phyloP scores from a whole-genome alignment of 2,329 filamentous ascomycete genomes.

The Metarhizium brunneum region DNA sequence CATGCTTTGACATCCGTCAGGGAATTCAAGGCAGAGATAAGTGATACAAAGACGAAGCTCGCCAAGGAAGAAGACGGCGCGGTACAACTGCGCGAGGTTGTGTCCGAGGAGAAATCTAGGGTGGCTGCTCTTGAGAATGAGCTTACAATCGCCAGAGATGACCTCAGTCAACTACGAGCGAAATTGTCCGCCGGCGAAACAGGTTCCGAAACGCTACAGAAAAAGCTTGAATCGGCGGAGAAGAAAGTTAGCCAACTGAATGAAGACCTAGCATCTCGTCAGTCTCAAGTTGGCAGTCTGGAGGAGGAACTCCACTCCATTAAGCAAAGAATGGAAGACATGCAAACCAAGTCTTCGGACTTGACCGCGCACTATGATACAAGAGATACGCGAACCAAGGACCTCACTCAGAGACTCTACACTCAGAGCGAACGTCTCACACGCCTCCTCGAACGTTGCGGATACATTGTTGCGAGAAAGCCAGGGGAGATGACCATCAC shows the following conservation, averaged over 20 bases:
- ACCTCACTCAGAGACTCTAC: constrained; percentile 76
- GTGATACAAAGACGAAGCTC: constrained; percentile 41
- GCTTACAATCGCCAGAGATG: constrained; percentile 54
- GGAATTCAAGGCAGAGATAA: constrained; percentile 49
- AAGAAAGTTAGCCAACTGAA: constrained; percentile 56
- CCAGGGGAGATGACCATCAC: constrained; percentile 66
- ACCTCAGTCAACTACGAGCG: constrained; percentile 57
- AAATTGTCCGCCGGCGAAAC: constrained; percentile 77
- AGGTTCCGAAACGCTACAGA: constrained; percentile 69
- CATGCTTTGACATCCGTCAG: constrained; percentile 44
- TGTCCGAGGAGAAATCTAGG: constrained; percentile 45
- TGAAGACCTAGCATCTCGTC: constrained; percentile 63
- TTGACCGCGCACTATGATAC: constrained; percentile 53
- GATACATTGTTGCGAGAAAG: constrained; percentile 71
- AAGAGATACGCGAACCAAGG: constrained; percentile 65
- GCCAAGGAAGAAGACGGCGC: constrained; percentile 41
- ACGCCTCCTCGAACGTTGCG: constrained; percentile 75
- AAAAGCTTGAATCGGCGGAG: constrained; percentile 68
- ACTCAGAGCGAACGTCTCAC: constrained; percentile 76
- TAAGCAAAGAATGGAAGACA: constrained; percentile 52
- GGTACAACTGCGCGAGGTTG: constrained; percentile 42
- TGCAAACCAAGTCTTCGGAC: constrained; percentile 41
- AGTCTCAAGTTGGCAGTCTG: constrained; percentile 64
- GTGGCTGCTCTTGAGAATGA: constrained; percentile 45
- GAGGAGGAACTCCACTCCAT: constrained; percentile 66